Conservation (phyloP, 805 yeast genomes). For the Cyberlindnera mycetangii region DNA sequence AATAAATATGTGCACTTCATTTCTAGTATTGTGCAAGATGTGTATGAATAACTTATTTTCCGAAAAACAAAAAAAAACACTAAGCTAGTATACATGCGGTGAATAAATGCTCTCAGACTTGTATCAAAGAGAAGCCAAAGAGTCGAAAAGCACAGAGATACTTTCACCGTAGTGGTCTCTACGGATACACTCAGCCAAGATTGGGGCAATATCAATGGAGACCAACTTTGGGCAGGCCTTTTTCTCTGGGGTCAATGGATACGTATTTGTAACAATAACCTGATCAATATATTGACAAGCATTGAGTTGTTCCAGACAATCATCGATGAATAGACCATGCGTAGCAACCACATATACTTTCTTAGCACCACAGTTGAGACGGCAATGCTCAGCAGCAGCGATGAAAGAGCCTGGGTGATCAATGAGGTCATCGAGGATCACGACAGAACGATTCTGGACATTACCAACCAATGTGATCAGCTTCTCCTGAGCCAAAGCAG, state of each 20-base stretch:
- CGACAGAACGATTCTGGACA: slow-evolving; percentile 87
- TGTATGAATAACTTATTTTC: no score
- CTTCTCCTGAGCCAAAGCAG: slow-evolving; percentile 53
- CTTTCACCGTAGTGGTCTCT: slow-evolving; percentile 99
- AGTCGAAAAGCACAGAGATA: slow-evolving; percentile 88
- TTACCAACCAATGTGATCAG: slow-evolving; percentile 95
- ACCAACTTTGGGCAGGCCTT: slow-evolving; percentile 65
- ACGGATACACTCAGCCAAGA: slow-evolving; percentile 96
- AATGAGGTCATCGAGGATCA: slow-evolving; percentile 94
- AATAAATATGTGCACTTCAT: no score
- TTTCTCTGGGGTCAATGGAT: slow-evolving; percentile 73
- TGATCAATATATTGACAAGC: slow-evolving; percentile 82
- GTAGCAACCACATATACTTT: slow-evolving; percentile 89
- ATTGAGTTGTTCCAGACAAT: slow-evolving; percentile 76
- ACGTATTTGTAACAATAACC: slow-evolving; percentile 93
- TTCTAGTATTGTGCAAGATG: no score
- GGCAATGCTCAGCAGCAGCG: slow-evolving; percentile 97
- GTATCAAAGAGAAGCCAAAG: slow-evolving; percentile 52
- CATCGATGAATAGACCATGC: slow-evolving; percentile 90
- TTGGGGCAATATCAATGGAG: slow-evolving; percentile 89
- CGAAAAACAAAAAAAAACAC: no score
- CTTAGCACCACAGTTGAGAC: slow-evolving; percentile 94
- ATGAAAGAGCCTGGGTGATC: slow-evolving; percentile 92
- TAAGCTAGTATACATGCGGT: background rate
- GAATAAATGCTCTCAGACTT: background rate